Base-by-base conservation (phyloP, 495 filamentous ascomycete genomes). In the Aspergillus carlsbadensis region DNA sequence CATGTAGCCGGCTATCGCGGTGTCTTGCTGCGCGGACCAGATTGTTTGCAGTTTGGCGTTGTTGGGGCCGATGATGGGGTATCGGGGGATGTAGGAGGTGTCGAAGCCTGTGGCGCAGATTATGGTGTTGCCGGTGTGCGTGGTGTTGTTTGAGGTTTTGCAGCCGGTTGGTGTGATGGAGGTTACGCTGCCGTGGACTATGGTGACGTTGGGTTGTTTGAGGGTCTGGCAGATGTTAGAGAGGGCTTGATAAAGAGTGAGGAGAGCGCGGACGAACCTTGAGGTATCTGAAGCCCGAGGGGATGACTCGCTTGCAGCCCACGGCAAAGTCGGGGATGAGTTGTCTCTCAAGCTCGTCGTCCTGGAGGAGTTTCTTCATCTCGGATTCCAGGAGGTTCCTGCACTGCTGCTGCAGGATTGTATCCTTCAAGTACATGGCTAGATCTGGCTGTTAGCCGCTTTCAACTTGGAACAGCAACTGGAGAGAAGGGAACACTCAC, bases 101-200 rank as follows among this genome's bases (percentile, higher is more conserved):
- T 81, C 72, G 58, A 81, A 81, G 4, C 79, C 79, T 2, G 76
- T 76, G 1, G 76, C 65, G 60, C 76, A 80, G 10, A 82, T 66
- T 33, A 82, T 68, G 0, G 79, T 64, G 52, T 81, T 77, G n/a
- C 72, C 62, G 17, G 71, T 63, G 15, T 65, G 51, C 39, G 64
- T 57, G 3, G 20, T 17, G 3, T 63, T 62, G 29, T 57, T 76
- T 74, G 69, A 4, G 67, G 34, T 42, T 1, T 8, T 2, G 20
- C 40, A 42, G 10, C 15, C 11, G 40, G 1, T 7, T 42, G 8
- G n/a, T n/a, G n/a, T n/a, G n/a, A n/a, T n/a, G n/a, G n/a, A n/a
- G n/a, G 22, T 45, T 22, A 13, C 20, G n/a, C 20, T 22, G 10
- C 42, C 42, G 11, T 20, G 6, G 2, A 45, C 42, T 1, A 45